Conservation (phyloP, 371 early-diverging fungal species). For the Mortierella sp. region DNA sequence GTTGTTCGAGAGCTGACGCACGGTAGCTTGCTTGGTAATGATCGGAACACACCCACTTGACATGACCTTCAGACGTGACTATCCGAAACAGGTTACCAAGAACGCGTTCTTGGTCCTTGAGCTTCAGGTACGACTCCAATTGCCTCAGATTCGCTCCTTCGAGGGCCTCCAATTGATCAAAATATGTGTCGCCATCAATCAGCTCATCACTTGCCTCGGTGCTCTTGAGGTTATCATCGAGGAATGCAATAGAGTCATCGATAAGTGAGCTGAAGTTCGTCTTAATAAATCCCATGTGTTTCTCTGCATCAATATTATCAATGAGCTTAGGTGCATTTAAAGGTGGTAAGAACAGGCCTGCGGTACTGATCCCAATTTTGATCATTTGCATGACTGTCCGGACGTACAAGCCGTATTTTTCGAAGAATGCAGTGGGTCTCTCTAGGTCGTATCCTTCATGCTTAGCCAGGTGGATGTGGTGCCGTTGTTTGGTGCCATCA, state of each 20-base stretch:
- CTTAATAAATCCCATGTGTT: background rate
- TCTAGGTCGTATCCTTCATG: constrained; percentile 35
- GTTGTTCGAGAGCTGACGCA: background rate
- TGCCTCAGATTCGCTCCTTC: constrained; percentile 18
- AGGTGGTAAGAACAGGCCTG: constrained; percentile 15
- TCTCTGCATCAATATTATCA: constrained; percentile 10
- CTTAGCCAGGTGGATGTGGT: constrained; percentile 26
- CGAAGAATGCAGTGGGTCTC: constrained; percentile 25
- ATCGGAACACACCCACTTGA: constrained; percentile 29
- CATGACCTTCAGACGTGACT: constrained; percentile 10
- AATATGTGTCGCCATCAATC: background rate
- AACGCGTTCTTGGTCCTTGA: constrained; percentile 5
- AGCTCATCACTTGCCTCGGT: no score
- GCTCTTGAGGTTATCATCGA: background rate
- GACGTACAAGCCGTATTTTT: constrained; percentile 30
- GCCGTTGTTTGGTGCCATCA: background rate
- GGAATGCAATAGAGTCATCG: background rate
- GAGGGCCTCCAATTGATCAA: constrained; percentile 1
- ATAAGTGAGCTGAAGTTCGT: background rate
- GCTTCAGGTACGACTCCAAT: constrained; percentile 9
- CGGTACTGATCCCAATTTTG: constrained; percentile 18
- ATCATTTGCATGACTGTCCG: constrained; percentile 26
- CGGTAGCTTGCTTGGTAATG: constrained; percentile 11
- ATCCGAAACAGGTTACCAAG: constrained; percentile 22
- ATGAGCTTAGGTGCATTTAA: constrained; percentile 7